Evolutionary conservation across 1,139 yeast genomes (phyloP).

Genomic region (Protomyces gravidus): DNA sequence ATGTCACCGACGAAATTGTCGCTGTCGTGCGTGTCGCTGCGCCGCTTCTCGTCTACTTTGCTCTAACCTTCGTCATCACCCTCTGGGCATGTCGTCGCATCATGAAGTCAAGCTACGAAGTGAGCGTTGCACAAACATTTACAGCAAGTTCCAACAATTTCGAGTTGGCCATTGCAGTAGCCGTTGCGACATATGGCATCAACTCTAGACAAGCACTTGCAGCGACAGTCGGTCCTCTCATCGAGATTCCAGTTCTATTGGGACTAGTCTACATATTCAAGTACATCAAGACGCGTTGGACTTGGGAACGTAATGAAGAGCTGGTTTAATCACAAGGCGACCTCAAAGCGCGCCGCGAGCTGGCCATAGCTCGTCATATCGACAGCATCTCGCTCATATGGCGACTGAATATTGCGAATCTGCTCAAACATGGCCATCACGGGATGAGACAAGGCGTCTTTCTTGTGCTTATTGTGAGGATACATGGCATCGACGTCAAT

Average conservation of each 20-base stretch:
- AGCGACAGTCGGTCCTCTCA: constrained; percentile 57
- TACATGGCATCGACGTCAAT: constrained; percentile 18
- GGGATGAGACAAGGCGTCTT: constrained; percentile 5
- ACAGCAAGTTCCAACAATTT: constrained; percentile 58
- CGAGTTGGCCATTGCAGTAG: constrained; percentile 54
- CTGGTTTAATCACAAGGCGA: too few relatives aligned
- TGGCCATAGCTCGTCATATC: constrained; percentile 2
- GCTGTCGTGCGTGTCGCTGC: constrained; percentile 52
- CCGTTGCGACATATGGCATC: constrained; percentile 53
- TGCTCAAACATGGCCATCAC: constrained; percentile 8
- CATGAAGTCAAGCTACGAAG: constrained; percentile 45
- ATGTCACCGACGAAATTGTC: constrained; percentile 50
- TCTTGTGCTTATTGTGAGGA: constrained; percentile 20
- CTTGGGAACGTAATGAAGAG: too few relatives aligned
- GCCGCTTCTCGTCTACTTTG: constrained; percentile 51
- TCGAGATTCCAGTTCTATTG: constrained; percentile 54
- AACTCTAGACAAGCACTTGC: constrained; percentile 56
- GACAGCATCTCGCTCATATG: constrained; percentile 10
- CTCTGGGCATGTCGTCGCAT: constrained; percentile 37
- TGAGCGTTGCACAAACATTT: constrained; percentile 52
- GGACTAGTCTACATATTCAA: constrained; percentile 23
- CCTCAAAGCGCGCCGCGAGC: neutral
- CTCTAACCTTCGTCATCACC: constrained; percentile 49
- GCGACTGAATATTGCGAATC: neutral
- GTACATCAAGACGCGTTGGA: constrained; percentile 6